Conservation (phyloP, 768 basidiomycete species). For the Termitomyces sp. region DNA sequence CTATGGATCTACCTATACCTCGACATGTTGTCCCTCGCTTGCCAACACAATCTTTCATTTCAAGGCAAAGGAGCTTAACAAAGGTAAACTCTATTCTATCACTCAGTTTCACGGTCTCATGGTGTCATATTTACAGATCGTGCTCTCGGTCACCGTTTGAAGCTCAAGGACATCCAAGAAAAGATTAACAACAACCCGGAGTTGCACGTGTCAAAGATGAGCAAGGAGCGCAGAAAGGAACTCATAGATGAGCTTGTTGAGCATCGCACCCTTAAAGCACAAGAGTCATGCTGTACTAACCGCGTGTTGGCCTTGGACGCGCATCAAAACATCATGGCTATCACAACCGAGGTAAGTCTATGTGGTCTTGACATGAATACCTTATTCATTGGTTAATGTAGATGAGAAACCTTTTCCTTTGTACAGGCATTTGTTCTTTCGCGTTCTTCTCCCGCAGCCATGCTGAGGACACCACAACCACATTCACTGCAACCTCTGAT, state of each 20-base stretch:
- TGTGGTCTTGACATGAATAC: not conserved
- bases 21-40: not conserved
- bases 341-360: not conserved
- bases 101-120: no score
- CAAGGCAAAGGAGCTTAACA: not conserved
- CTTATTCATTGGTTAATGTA: not conserved
- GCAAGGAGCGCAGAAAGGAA: not conserved
- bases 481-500: not conserved
- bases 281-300: not conserved
- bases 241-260: not conserved
- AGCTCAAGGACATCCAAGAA: not conserved
- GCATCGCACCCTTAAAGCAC: not conserved
- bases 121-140: no score
- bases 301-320: not conserved
- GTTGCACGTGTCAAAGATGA: not conserved
- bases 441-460: not conserved
- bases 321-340: not conserved
- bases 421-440: not conserved
- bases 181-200: not conserved
- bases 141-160: not conserved
- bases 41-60: not conserved
- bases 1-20: not conserved
- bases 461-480: not conserved
- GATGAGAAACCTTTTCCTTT: not conserved
- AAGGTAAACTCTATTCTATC: not conserved